A percentile compares a stretch with the other conserved stretches of the same genome.
Evolutionary conservation across 202 grass and related monocot species (phyloP).

Genomic region (Schoenoplectus triqueter): DNA sequence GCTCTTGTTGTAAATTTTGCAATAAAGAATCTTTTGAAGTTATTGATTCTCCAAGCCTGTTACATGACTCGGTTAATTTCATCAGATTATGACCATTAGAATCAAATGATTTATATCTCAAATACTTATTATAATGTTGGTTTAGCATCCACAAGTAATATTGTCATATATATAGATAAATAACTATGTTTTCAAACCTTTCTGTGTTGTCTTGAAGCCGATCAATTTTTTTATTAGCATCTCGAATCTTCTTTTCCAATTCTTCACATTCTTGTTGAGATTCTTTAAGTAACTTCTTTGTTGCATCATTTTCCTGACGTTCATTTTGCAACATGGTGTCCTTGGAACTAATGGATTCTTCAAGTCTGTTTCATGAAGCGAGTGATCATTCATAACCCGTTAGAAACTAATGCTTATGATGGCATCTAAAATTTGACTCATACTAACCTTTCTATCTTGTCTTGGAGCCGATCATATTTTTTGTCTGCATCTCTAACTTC

Average conservation of each 20-base stretch:
- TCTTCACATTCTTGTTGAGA: slow-evolving; percentile 65
- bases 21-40: slow-evolving; percentile 53
- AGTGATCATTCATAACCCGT: slow-evolving; percentile 36
- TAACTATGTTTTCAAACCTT: slow-evolving; percentile 25
- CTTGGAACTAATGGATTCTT: slow-evolving; percentile 62
- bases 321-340: slow-evolving; percentile 67
- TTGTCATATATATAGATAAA: background rate
- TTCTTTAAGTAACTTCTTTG: slow-evolving; percentile 59
- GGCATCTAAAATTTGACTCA: slow-evolving; percentile 15
- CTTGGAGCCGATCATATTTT: slow-evolving; percentile 59
- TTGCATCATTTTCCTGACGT: slow-evolving; percentile 62
- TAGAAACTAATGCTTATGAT: slow-evolving; percentile 22
- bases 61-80: slow-evolving; percentile 20
- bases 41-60: slow-evolving; percentile 65
- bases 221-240: slow-evolving; percentile 61
- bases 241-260: slow-evolving; percentile 73
- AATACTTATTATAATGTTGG: background rate
- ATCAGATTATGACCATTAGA: background rate
- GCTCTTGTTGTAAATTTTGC: slow-evolving; percentile 61
- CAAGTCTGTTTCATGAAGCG: slow-evolving; percentile 52
- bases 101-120: slow-evolving; percentile 8
- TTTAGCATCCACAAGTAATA: background rate
- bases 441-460: slow-evolving; percentile 58
- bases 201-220: slow-evolving; percentile 56
- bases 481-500: slow-evolving; percentile 58